A percentile compares a stretch with the other conserved stretches of the same genome.
Evolutionary conservation across 164 flowering plant species (phyloP).

Genomic region (Macadamia tetraphylla): DNA sequence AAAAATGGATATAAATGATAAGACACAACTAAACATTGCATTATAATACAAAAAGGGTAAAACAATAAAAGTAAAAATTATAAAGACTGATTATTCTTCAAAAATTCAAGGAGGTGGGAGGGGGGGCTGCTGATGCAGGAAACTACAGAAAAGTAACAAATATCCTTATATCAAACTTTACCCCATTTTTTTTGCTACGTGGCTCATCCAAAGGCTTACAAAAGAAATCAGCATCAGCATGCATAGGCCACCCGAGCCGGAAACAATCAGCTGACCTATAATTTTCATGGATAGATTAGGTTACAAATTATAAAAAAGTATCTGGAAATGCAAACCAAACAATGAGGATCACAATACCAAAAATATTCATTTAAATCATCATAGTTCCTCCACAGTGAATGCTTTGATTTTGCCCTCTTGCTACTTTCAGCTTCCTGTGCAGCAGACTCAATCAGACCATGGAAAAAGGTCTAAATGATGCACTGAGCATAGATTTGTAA

Average conservation of each 20-base stretch:
- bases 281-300: neutral
- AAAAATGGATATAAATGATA: no score
- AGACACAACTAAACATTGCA: no score
- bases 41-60: no score
- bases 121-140: no score
- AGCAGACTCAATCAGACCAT: conserved; percentile 3
- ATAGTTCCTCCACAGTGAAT: conserved; percentile 98
- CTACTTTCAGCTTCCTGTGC: conserved; percentile 83
- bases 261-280: conserved; percentile 94
- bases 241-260: conserved; percentile 98
- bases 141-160: no score
- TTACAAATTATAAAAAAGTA: neutral
- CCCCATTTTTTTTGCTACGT: conserved; percentile 45
- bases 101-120: no score
- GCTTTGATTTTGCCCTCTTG: conserved; percentile 72
- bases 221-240: conserved; percentile 94
- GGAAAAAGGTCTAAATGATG: neutral
- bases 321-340: neutral
- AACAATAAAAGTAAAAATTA: neutral
- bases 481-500: neutral
- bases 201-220: conserved; percentile 27
- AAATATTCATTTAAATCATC: conserved; percentile 96
- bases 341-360: conserved; percentile 42
- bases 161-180: conserved; percentile 9
- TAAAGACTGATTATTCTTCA: no score